phyloP scores from a whole-genome alignment of 2,329 filamentous ascomycete species.

The Fusarium chlamydosporum region DNA sequence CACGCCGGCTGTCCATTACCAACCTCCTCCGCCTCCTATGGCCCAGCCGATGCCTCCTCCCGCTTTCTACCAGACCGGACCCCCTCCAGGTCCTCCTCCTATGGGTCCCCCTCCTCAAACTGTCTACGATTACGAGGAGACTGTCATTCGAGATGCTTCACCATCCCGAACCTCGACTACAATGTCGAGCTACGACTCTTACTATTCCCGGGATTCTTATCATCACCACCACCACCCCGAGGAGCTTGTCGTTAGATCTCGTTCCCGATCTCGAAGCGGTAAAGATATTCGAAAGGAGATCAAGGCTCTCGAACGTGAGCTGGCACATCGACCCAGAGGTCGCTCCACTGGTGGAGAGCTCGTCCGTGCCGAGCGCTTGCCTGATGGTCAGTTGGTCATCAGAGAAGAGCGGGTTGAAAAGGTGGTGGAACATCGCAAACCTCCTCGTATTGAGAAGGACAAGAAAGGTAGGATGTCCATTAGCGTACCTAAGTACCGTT shows the following conservation, averaged over 20 bases:
- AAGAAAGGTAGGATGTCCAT: constrained; percentile 96
- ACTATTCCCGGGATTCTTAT: constrained; percentile 48
- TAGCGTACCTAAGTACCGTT: constrained; percentile 80
- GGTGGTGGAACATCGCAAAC: constrained; percentile 67
- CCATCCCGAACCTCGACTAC: constrained; percentile 60
- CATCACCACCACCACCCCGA: constrained; percentile 51
- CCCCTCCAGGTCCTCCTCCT: constrained; percentile 37
- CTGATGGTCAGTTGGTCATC: constrained; percentile 73
- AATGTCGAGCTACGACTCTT: constrained; percentile 53
- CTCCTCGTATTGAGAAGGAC: constrained; percentile 84
- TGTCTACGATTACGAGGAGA: constrained; percentile 61
- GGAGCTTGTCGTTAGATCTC: constrained; percentile 61
- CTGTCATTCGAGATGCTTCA: constrained; percentile 65
- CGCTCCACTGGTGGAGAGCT: constrained; percentile 64
- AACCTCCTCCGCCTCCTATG: constrained; percentile 31
- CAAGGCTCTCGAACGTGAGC: constrained; percentile 72
- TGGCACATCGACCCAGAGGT: constrained; percentile 56
- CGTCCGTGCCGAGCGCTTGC: constrained; percentile 69
- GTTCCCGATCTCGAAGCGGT: constrained; percentile 63
- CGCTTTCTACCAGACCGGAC: constrained; percentile 1
- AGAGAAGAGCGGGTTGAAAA: constrained; percentile 72
- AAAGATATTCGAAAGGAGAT: constrained; percentile 81
- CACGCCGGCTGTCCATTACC: neutral
- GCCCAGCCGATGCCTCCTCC: constrained; percentile 38
- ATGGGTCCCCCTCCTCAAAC: constrained; percentile 50